Percentiles rank a stretch among this genome's conserved stretches.
phyloP scores from a whole-genome alignment of 768 basidiomycete genomes.

The Grammothele lineata region DNA sequence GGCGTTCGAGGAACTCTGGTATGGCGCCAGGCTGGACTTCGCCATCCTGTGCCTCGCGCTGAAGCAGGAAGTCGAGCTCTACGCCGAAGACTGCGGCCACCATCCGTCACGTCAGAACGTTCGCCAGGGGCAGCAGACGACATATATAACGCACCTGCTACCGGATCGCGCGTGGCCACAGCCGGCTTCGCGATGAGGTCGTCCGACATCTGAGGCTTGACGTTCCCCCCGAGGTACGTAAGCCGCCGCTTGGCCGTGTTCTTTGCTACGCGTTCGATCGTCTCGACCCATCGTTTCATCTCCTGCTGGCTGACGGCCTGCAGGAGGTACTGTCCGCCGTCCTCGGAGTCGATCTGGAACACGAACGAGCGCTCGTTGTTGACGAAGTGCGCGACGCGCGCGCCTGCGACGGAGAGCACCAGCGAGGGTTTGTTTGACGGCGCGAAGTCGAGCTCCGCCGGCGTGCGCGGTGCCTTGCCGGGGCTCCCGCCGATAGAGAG shows the following conservation, averaged over 20 bases:
- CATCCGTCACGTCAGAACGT: conserved; percentile 3
- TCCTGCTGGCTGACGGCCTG: conserved; percentile 70
- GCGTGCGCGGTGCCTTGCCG: conserved; percentile 44
- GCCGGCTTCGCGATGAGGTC: conserved; percentile 63
- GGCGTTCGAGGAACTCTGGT: conserved; percentile 61
- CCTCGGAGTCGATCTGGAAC: conserved; percentile 82
- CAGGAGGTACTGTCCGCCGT: conserved; percentile 78
- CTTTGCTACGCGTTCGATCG: conserved; percentile 65
- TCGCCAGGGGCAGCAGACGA: not conserved
- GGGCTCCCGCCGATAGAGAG: conserved; percentile 29
- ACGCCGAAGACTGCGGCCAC: conserved; percentile 54
- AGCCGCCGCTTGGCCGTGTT: conserved; percentile 72
- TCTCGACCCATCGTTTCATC: conserved; percentile 75
- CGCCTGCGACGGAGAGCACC: conserved; percentile 71
- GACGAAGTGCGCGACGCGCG: conserved; percentile 63
- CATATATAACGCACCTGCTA: conserved; percentile 50
- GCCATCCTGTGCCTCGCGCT: conserved; percentile 53
- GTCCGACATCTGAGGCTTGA: conserved; percentile 71
- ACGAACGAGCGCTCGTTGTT: conserved; percentile 81
- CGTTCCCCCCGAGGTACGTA: conserved; percentile 74
- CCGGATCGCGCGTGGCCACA: conserved; percentile 63
- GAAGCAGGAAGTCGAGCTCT: conserved; percentile 62
- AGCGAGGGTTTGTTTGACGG: conserved; percentile 71
- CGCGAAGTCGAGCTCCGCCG: conserved; percentile 71
- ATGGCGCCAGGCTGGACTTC: conserved; percentile 53